phyloP scores from a whole-genome alignment of 129 eudicot species.

The Escallonia herrerae region DNA sequence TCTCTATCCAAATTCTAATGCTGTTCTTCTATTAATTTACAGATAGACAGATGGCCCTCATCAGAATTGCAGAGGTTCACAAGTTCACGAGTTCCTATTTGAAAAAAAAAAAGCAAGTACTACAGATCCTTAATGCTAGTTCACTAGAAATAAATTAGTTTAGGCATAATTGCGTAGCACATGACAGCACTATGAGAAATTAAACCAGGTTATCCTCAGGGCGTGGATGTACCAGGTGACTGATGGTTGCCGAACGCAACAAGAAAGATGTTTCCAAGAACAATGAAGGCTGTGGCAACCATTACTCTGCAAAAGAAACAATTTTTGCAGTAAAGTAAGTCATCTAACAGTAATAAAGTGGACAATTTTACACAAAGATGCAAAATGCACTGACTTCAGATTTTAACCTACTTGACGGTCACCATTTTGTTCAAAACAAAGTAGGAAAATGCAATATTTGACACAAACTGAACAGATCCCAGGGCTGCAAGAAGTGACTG shows the following conservation, averaged over 20 bases:
- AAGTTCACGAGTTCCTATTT: too few species aligned
- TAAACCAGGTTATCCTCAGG: not conserved
- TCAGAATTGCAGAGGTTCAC: too few species aligned
- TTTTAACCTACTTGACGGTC: slow-evolving; percentile 64
- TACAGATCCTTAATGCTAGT: too few species aligned
- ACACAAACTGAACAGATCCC: slow-evolving; percentile 95
- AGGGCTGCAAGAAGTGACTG: slow-evolving; percentile 99
- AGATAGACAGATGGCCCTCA: too few species aligned
- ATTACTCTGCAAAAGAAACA: slow-evolving; percentile 57
- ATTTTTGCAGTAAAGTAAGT: not conserved
- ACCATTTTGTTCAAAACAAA: slow-evolving; percentile 76
- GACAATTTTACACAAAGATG: not conserved
- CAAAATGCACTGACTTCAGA: slow-evolving; percentile 1
- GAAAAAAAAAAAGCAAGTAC: too few species aligned
- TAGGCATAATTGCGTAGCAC: not conserved
- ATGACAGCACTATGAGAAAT: not conserved
- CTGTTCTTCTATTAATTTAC: too few species aligned
- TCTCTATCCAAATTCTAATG: too few species aligned
- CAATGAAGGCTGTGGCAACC: slow-evolving; percentile 85
- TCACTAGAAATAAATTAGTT: too few species aligned
- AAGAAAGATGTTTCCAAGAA: slow-evolving; percentile 89
- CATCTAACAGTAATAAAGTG: not conserved
- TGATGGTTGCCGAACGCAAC: slow-evolving; percentile 98
- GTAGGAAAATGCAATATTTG: slow-evolving; percentile 91
- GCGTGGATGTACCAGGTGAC: slow-evolving; percentile 71